Conservation (phyloP, 208 protist genomes). For the Trichomonas vaginalis region DNA sequence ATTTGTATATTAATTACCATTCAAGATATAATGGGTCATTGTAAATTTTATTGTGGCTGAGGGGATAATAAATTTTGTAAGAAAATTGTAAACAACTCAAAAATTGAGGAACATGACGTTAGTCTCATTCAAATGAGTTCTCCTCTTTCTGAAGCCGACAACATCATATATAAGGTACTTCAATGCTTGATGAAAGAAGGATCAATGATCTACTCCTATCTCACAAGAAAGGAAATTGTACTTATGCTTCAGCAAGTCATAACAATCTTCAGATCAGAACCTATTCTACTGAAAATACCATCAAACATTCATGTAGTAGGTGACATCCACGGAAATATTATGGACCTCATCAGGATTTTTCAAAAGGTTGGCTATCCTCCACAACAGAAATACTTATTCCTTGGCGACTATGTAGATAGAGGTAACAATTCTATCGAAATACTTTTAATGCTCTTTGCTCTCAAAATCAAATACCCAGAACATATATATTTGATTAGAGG, state of each 20-base stretch:
- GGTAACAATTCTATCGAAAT: constrained; percentile 27
- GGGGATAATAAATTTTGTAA: too few relatives aligned
- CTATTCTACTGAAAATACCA: neutral
- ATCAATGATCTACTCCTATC: neutral
- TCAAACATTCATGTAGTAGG: neutral
- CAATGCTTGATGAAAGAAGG: neutral
- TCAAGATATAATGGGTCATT: too few relatives aligned
- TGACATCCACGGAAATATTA: neutral
- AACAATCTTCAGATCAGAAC: neutral
- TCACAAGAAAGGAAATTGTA: neutral
- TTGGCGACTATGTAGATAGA: constrained; percentile 37
- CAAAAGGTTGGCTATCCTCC: neutral
- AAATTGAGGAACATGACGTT: too few relatives aligned
- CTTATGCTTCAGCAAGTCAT: neutral
- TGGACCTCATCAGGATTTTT: neutral
- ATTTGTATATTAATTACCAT: too few relatives aligned
- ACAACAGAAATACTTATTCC: neutral
- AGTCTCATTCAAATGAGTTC: too few relatives aligned
- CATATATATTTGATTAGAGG: constrained; percentile 31
- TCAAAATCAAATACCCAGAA: constrained; percentile 30
- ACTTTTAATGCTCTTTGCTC: constrained; percentile 25
- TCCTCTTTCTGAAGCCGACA: neutral
- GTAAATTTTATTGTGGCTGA: too few relatives aligned
- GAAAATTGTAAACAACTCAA: too few relatives aligned
- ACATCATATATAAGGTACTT: neutral